These are phyloP conservation scores for Euphorbia schlechtendalii DNA, from an alignment of 441 rosid genomes.

Conservation along the genomic window DNA sequence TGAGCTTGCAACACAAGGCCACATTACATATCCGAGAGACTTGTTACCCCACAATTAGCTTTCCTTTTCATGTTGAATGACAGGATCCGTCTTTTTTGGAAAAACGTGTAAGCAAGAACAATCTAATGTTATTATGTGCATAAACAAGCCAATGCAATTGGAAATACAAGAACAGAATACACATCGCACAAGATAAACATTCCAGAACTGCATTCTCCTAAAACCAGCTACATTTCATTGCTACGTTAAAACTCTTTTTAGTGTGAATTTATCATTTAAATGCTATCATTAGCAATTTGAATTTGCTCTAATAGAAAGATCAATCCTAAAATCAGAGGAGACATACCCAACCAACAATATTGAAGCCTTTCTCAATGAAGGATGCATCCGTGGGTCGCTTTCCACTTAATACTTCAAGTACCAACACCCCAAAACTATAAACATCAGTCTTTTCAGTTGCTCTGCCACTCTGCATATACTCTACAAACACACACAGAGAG, in stretches of 20 bases:
- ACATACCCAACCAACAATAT: conserved; percentile 95
- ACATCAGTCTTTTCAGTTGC: conserved; percentile 99
- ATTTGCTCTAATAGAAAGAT: background rate
- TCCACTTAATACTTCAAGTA: conserved; percentile 94
- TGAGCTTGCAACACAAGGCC: background rate
- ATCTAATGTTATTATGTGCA: background rate
- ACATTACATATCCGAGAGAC: background rate
- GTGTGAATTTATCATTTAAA: background rate
- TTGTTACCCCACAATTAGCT: no score
- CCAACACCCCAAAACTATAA: conserved; percentile 90
- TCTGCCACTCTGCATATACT: conserved; percentile 97
- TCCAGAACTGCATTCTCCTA: background rate
- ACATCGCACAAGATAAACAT: background rate
- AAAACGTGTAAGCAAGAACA: no score
- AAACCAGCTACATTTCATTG: background rate
- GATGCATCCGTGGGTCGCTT: conserved; percentile 96
- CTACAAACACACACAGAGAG: conserved; percentile 33
- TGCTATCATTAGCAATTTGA: background rate
- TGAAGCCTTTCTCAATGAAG: conserved; percentile 92
- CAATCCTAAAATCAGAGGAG: conserved; percentile 13
- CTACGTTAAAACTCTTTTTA: background rate
- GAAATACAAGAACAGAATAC: background rate
- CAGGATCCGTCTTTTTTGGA: no score
- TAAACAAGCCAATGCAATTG: background rate
- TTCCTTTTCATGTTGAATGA: no score